Conservation (phyloP, 768 basidiomycete species). For the Boletus coccyginus region DNA sequence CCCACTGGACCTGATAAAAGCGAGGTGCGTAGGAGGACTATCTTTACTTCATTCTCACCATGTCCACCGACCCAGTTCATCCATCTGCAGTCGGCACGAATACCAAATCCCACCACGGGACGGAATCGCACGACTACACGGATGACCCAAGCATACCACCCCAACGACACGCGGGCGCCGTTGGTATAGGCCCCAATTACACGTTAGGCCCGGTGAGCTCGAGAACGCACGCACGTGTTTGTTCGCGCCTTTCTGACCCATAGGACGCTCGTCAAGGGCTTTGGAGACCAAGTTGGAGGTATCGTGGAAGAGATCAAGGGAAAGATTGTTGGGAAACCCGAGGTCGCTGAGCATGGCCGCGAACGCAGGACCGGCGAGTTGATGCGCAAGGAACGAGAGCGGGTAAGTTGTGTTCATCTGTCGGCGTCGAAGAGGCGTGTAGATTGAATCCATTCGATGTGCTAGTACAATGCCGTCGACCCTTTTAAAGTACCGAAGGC, state of each 20-base stretch:
- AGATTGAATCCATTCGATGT: background rate
- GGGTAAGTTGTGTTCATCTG: constrained; percentile 8
- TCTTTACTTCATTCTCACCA: background rate
- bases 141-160: constrained; percentile 30
- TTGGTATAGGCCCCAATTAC: constrained; percentile 40
- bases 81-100: constrained; percentile 18
- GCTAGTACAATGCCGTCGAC: constrained; percentile 15
- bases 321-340: constrained; percentile 36
- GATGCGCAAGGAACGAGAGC: constrained; percentile 35
- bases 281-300: constrained; percentile 38
- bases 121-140: background rate
- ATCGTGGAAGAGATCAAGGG: constrained; percentile 39
- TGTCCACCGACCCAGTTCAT: constrained; percentile 16
- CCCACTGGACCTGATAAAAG: background rate
- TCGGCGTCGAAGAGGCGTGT: background rate
- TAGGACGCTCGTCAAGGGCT: constrained; percentile 12
- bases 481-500: background rate
- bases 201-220: constrained; percentile 28
- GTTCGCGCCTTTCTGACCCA: background rate
- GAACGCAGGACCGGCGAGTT: constrained; percentile 40
- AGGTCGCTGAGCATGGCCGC: constrained; percentile 36
- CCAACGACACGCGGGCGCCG: constrained; percentile 42
- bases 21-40: background rate
- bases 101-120: background rate
- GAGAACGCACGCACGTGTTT: no score